Conservation (phyloP, 2,329 filamentous ascomycete species). For the Cytospora chrysosperma region DNA sequence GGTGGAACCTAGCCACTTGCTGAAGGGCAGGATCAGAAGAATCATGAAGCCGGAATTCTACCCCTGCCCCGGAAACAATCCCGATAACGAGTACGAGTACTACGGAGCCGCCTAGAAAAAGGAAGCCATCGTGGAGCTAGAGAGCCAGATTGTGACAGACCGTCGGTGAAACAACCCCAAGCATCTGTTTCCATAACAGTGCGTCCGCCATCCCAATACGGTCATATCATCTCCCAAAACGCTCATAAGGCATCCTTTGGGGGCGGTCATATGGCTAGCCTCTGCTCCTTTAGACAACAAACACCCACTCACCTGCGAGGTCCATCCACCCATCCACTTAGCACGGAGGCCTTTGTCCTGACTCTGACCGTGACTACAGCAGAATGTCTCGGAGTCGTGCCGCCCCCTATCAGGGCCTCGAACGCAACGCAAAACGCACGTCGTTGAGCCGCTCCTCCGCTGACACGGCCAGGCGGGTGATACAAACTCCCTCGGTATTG, state of each 20-base stretch:
- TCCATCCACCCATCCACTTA: neutral
- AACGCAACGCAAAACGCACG: neutral
- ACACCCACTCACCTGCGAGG: too few relatives aligned
- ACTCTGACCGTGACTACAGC: neutral
- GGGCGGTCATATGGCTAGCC: neutral
- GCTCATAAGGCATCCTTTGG: neutral
- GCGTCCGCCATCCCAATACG: neutral
- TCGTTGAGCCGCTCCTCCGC: neutral
- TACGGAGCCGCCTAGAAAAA: neutral
- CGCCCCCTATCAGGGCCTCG: neutral
- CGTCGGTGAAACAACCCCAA: neutral
- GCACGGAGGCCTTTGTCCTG: neutral
- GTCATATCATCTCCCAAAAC: neutral
- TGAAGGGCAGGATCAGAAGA: neutral
- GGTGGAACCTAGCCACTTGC: neutral
- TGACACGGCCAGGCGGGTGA: neutral
- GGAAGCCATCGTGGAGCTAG: neutral
- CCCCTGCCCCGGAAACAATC: neutral
- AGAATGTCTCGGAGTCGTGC: neutral
- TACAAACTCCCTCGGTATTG: neutral
- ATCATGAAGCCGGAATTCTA: neutral
- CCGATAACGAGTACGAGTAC: neutral
- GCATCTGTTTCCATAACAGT: neutral
- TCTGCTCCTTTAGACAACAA: neutral
- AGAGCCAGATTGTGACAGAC: neutral